phyloP scores from a whole-genome alignment of 441 rosid genomes.

The Hypseocharis bilobata region DNA sequence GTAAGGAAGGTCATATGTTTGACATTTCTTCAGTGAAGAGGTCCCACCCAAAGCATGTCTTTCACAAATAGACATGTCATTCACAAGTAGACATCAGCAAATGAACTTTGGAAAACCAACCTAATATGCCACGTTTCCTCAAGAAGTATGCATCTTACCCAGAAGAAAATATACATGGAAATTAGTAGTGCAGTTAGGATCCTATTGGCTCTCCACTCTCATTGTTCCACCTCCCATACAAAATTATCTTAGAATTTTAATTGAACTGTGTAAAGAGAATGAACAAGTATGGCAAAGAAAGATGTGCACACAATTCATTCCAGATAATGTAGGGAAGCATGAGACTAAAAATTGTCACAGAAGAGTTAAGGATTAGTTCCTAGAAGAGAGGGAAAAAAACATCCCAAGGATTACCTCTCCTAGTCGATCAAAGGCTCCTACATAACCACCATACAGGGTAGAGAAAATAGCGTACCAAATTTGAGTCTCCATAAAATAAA shows the following conservation, averaged over 20 bases:
- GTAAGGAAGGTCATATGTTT: no score
- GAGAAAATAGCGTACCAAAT: constrained; percentile 90
- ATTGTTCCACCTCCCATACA: background rate
- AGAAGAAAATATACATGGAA: background rate
- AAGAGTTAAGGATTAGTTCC: background rate
- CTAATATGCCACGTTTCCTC: background rate
- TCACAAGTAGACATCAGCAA: background rate
- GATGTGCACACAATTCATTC: background rate
- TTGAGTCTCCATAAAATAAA: constrained; percentile 95
- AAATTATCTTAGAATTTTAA: background rate
- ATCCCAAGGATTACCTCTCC: constrained; percentile 67
- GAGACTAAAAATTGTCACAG: background rate
- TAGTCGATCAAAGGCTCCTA: constrained; percentile 87
- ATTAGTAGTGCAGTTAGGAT: background rate
- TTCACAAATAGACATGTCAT: no score
- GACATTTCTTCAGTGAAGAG: no score
- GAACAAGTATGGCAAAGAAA: background rate
- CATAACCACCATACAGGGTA: constrained; percentile 82
- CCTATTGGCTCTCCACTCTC: background rate
- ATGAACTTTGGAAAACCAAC: background rate
- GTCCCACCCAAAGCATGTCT: no score
- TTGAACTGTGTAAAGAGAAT: background rate
- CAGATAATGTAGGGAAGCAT: background rate
- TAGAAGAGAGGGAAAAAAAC: constrained; percentile 5
- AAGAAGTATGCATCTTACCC: background rate